Percentiles rank a stretch among this genome's conserved stretches.
Conservation (phyloP, 1,139 yeast genomes). For the Zygoascus sp. region DNA sequence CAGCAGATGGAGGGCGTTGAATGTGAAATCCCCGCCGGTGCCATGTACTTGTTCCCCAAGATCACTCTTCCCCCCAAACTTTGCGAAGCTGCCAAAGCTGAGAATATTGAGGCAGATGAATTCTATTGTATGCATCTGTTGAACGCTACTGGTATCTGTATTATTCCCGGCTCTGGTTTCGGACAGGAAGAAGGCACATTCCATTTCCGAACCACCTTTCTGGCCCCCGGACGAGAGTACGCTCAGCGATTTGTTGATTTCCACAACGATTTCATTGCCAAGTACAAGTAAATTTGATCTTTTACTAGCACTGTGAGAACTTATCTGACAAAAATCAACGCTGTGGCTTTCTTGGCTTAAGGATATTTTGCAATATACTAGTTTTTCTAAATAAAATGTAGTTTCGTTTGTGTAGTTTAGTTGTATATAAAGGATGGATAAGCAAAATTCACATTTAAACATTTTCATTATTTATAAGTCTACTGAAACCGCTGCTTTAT, state of each 20-base stretch:
- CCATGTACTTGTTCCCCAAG: conserved; percentile 93
- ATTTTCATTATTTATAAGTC: neutral
- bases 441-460: neutral
- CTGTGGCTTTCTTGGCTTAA: no score
- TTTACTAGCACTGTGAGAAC: no score
- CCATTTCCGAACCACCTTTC: conserved; percentile 92
- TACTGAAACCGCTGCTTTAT: neutral
- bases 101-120: conserved; percentile 65
- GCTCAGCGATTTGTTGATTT: conserved; percentile 69
- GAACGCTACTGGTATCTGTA: conserved; percentile 91
- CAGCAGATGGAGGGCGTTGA: conserved; percentile 68
- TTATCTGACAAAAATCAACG: neutral
- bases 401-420: neutral
- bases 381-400: neutral
- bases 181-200: conserved; percentile 86
- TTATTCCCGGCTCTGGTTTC: conserved; percentile 95
- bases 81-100: conserved; percentile 52
- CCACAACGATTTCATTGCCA: conserved; percentile 64
- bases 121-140: conserved; percentile 78
- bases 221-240: conserved; percentile 94
- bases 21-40: conserved; percentile 91
- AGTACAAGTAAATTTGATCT: conserved; percentile 41
- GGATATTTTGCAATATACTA: no score
- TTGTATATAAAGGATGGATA: no score
- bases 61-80: conserved; percentile 62